Conservation (phyloP, 108 stramenopile genomes). For the Nitzschia sp. region DNA sequence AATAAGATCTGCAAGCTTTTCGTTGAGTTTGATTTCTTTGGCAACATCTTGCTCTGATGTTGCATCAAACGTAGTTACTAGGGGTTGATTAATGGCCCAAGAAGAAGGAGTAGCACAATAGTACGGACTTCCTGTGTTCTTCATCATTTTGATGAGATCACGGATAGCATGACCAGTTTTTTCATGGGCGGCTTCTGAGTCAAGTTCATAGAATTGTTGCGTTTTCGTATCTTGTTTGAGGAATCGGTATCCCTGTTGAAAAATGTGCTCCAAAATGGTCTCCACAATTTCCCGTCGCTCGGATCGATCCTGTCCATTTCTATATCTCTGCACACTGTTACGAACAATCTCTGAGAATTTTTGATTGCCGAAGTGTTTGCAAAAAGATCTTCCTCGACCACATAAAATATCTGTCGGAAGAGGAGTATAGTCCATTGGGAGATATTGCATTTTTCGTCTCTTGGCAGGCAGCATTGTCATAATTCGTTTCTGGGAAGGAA, state of each 20-base stretch:
- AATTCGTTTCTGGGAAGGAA: background rate
- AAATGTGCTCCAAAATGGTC: background rate
- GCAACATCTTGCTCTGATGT: no score
- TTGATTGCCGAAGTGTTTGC: background rate
- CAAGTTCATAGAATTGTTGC: constrained; percentile 7
- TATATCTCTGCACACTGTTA: background rate
- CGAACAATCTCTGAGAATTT: background rate
- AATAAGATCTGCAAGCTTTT: no score
- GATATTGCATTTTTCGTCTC: background rate
- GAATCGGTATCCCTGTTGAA: background rate
- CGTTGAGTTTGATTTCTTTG: no score
- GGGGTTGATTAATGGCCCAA: no score
- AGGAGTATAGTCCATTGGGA: background rate
- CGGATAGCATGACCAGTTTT: constrained; percentile 6
- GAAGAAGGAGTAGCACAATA: background rate
- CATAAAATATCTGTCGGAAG: background rate
- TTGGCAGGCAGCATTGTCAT: background rate
- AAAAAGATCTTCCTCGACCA: background rate
- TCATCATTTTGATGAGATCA: background rate
- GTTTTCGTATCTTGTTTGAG: background rate
- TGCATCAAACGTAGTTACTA: no score
- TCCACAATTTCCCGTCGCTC: background rate
- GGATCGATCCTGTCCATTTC: background rate
- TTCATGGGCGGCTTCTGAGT: background rate
- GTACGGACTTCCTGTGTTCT: background rate